Evolutionary conservation across 768 basidiomycete genomes (phyloP), one percentile per base, ranked within the genome.

Genomic region (Mrakia frigida): DNA sequence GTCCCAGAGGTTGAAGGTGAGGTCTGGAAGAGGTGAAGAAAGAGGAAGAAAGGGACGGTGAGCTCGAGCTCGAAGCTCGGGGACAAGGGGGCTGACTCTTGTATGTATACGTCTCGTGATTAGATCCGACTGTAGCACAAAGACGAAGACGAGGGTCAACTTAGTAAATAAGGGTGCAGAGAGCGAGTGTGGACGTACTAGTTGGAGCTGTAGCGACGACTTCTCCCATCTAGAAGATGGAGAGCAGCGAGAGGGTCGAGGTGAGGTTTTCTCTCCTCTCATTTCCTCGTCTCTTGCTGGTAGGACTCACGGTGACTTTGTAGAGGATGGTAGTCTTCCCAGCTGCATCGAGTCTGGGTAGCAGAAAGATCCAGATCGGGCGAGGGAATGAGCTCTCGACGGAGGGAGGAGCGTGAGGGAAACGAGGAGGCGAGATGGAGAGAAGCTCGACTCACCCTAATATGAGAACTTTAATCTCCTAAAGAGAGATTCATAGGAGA

Each of bases 131-230:
- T 59, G 41, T n/a, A 35, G 50, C 7, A n/a, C n/a, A 21, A 37
- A 25, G 31, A 23, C 39, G 21, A 18, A 39, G 41, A 41, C 31
- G 37, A 21, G 7, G 13, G 28, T 43, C 13, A 43, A 35, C 35
- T 14, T 0, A 14, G n/a, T 31, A 33, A 60, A 23, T 6, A 5
- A 50, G 35, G 23, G 18, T 1, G 10, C 43, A 3, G 39, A 68
- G n/a, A 35, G 21, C 0, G 50, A 53, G 37, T 4, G n/a, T 5
- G 46, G 3, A 59, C 71, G 5, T 3, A 74, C 65, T 39, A 9
- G 77, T 78, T 0, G 77, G 77, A 0, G 77, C 77, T 39, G 77
- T 78, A 3, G 77, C 52, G 28, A 78, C 77, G 65, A 78, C 73
- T 43, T 78, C 77, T 31, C 73, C 73, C 68, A 78, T 60, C 56